phyloP scores from a whole-genome alignment of 2,329 filamentous ascomycete species.

The Ophiosphaerella herpotricha region DNA sequence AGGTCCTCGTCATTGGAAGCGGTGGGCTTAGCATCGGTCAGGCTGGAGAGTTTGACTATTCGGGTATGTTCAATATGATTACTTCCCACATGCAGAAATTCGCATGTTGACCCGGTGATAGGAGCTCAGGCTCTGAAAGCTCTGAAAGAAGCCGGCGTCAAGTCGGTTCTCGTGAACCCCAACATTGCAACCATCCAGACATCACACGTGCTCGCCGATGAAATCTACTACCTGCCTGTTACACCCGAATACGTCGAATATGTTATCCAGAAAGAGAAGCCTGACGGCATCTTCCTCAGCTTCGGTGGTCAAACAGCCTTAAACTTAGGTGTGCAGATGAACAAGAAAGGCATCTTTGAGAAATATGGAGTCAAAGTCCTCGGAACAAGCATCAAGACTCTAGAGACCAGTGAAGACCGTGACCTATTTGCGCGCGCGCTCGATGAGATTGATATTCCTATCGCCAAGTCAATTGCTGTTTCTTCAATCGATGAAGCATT shows the following conservation, averaged over 20 bases:
- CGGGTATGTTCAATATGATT: constrained; percentile 62
- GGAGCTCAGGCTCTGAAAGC: constrained; percentile 96
- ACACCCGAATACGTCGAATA: constrained; percentile 97
- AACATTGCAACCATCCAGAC: constrained; percentile 99
- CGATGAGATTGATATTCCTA: constrained; percentile 96
- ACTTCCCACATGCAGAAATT: neutral
- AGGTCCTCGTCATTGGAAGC: constrained; percentile 94
- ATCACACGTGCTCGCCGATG: constrained; percentile 91
- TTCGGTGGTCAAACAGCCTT: constrained; percentile 97
- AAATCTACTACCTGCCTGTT: constrained; percentile 97
- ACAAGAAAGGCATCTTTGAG: constrained; percentile 92
- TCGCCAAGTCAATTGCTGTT: constrained; percentile 94
- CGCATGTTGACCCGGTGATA: constrained; percentile 47
- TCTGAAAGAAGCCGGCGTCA: constrained; percentile 89
- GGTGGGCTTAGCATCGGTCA: constrained; percentile 96
- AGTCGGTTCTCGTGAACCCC: constrained; percentile 93
- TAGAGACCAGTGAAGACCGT: constrained; percentile 94
- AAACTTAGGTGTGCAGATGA: constrained; percentile 96
- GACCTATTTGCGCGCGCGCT: constrained; percentile 95
- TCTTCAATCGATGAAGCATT: constrained; percentile 90
- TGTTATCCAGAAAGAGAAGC: constrained; percentile 93
- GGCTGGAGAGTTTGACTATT: constrained; percentile 98
- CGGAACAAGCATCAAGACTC: constrained; percentile 89
- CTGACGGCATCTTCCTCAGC: constrained; percentile 95
- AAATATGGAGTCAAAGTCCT: constrained; percentile 95